Percentiles rank a stretch among this genome's conserved stretches.
phyloP scores from a whole-genome alignment of 1,284 basidiomycete genomes.

The Trichosporon faecale region DNA sequence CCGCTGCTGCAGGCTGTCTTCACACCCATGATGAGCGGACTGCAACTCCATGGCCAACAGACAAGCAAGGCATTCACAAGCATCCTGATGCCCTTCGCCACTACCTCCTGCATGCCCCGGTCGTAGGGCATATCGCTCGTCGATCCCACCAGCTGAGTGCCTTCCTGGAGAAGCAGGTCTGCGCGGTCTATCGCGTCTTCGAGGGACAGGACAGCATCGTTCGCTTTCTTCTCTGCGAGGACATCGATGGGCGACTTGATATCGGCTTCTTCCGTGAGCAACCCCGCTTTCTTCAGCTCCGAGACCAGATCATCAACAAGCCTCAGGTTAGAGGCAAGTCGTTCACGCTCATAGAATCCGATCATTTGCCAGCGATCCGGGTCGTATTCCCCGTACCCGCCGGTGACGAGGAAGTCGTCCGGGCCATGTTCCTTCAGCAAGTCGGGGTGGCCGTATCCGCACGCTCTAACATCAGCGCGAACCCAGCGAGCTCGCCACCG shows the following conservation, averaged over 20 bases:
- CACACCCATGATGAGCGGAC: not conserved
- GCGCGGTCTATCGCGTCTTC: not conserved
- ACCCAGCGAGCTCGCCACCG: not conserved
- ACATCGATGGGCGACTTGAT: not conserved
- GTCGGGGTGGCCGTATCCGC: not conserved
- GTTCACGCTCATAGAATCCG: not conserved
- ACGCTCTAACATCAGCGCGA: not conserved
- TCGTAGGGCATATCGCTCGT: too few species aligned
- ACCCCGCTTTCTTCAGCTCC: not conserved
- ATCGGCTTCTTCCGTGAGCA: not conserved
- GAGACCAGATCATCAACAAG: not conserved
- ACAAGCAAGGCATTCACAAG: not conserved
- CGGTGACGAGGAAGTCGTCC: not conserved
- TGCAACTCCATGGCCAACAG: not conserved
- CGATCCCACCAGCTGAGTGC: too few species aligned
- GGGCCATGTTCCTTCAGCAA: not conserved
- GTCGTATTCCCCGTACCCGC: not conserved
- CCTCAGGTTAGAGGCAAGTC: not conserved
- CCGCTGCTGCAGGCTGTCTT: not conserved
- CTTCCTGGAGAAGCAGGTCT: not conserved
- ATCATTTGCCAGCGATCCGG: not conserved
- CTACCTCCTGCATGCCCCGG: not conserved
- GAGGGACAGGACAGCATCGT: not conserved
- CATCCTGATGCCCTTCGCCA: not conserved
- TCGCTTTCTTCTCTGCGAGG: not conserved